Conservation (phyloP, 805 yeast genomes). For the Kluyveromyces dobzhanskii region DNA sequence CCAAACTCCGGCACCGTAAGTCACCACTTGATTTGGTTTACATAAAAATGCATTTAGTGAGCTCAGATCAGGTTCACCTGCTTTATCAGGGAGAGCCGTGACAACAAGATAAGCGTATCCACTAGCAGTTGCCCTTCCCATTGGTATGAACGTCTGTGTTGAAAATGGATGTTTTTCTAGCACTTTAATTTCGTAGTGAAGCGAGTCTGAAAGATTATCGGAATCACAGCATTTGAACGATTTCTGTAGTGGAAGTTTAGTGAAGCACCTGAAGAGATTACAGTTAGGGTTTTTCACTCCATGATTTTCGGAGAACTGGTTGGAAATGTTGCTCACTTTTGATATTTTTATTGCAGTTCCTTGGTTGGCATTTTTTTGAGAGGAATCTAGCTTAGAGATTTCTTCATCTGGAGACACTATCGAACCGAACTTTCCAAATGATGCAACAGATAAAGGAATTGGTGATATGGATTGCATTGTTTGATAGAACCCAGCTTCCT, state of each 20-base stretch:
- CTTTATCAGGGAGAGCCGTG: slow-evolving; percentile 54
- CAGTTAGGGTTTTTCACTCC: slow-evolving; percentile 53
- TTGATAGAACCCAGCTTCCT: too few relatives aligned
- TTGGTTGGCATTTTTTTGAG: slow-evolving; percentile 61
- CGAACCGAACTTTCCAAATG: slow-evolving; percentile 64
- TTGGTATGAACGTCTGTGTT: slow-evolving; percentile 86
- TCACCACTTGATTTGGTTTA: slow-evolving; percentile 79
- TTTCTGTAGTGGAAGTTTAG: slow-evolving; percentile 54
- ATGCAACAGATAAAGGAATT: slow-evolving; percentile 52
- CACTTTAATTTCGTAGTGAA: slow-evolving; percentile 48
- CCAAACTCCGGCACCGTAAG: slow-evolving; percentile 77
- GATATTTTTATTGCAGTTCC: slow-evolving; percentile 85
- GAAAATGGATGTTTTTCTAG: slow-evolving; percentile 85
- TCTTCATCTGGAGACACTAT: slow-evolving; percentile 75
- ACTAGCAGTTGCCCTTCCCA: slow-evolving; percentile 63
- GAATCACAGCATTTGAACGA: neutral
- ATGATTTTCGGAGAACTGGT: slow-evolving; percentile 42
- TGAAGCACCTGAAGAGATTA: slow-evolving; percentile 77
- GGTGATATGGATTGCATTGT: slow-evolving; percentile 33
- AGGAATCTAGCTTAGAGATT: slow-evolving; percentile 27
- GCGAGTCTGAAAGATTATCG: slow-evolving; percentile 1
- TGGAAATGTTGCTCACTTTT: slow-evolving; percentile 60
- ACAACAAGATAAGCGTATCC: slow-evolving; percentile 65
- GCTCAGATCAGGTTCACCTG: slow-evolving; percentile 52
- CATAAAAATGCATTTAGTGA: slow-evolving; percentile 62